Base-by-base conservation (phyloP, 164 flowering plant species). In the Saururus chinensis region DNA sequence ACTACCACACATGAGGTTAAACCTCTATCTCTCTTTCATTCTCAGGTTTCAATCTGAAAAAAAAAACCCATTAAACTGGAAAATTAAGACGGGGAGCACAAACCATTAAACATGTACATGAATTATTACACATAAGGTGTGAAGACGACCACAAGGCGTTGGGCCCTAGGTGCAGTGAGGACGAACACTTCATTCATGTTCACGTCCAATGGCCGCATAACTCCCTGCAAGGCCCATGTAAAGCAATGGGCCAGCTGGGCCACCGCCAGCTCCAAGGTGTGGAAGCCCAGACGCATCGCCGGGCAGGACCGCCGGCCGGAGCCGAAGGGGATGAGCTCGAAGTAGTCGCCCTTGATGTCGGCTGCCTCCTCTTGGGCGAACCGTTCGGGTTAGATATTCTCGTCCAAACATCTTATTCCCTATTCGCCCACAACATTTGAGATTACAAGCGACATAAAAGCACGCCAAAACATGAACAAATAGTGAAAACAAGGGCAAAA, bases 241-340 rank as follows among this genome's bases (percentile, higher is more conserved):
- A n/a, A n/a, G n/a, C n/a, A n/a, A n/a, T n/a, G n/a, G n/a, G 82
- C 75, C 8, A 89, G 71, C 60, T 84, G 79, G n/a, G 82, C 88
- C 71, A 89, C 86, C 1, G 85, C 74, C 59, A 79, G 51, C 37
- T 87, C 95, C 8, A 89, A 62, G 9, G 81, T 81, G 54, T 80
- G 82, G 14, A 87, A 71, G 22, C 95, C 96, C 22, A 89, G 79
- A 57, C 80, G 87, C 96, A 87, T 85, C 0, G 92, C 95, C 0
- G 96, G 96, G 70, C 95, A 87, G 0, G 95, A 87, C 56, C 95
- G 71, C 64, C 95, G n/a, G n/a, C n/a, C n/a, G n/a, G n/a, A n/a
- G n/a, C n/a, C n/a, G n/a, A n/a, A n/a, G n/a, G n/a, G n/a, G n/a
- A n/a, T n/a, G n/a, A n/a, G n/a, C n/a, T n/a, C n/a, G n/a, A n/a